Percentiles rank a stretch among this genome's conserved stretches.
phyloP scores from a whole-genome alignment of 352 stramenopile species.

The Phytophthora fragariae region DNA sequence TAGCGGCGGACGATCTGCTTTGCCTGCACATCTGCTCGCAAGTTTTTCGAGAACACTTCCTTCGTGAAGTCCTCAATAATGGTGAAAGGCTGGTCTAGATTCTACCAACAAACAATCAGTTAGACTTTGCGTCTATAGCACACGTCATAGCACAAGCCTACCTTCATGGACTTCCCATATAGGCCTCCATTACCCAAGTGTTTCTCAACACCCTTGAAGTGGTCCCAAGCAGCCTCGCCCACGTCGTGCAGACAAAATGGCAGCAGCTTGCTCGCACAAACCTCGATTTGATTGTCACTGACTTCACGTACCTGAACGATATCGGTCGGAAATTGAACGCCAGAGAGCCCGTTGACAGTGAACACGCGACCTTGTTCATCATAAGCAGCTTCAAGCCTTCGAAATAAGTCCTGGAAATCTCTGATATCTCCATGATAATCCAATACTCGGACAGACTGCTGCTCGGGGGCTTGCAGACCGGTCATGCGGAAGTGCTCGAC shows the following conservation, averaged over 20 bases:
- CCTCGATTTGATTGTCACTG: slow-evolving; percentile 17
- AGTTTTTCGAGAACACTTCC: slow-evolving; percentile 20
- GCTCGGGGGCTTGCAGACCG: neutral
- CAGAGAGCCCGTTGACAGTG: slow-evolving; percentile 11
- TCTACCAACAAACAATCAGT: slow-evolving; percentile 4
- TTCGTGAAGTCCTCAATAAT: slow-evolving; percentile 30
- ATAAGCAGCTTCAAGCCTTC: slow-evolving; percentile 27
- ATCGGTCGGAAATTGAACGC: neutral
- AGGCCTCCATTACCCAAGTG: slow-evolving; percentile 22
- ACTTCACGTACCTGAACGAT: slow-evolving; percentile 23
- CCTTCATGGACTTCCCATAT: slow-evolving; percentile 27
- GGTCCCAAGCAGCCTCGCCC: slow-evolving; percentile 24
- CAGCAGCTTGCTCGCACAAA: slow-evolving; percentile 28
- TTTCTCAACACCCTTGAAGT: slow-evolving; percentile 34
- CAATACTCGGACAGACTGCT: slow-evolving; percentile 1
- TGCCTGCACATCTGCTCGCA: slow-evolving; percentile 21
- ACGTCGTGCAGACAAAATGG: slow-evolving; percentile 26
- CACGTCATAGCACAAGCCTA: neutral
- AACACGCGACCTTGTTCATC: slow-evolving; percentile 39
- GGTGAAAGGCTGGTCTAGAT: slow-evolving; percentile 22
- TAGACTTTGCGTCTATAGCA: too few species aligned
- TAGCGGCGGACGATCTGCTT: slow-evolving; percentile 27
- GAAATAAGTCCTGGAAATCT: slow-evolving; percentile 35
- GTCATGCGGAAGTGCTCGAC: neutral
- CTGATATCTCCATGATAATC: slow-evolving; percentile 26